Percentiles rank a stretch among this genome's conserved stretches.
phyloP scores from a whole-genome alignment of 148 eudicot genomes.

The Silene latifolia region DNA sequence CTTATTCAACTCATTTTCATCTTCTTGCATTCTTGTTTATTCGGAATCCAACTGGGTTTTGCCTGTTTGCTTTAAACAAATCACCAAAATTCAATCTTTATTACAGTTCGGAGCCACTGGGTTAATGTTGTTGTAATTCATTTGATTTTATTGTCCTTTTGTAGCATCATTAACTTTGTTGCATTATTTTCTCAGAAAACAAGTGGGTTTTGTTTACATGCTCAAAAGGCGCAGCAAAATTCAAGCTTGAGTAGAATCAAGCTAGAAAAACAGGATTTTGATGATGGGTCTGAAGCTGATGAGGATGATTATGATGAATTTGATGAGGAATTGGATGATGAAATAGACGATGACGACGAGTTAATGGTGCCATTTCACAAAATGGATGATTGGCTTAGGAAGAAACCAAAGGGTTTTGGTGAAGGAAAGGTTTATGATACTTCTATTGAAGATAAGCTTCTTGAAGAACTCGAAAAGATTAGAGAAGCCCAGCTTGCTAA shows the following conservation, averaged over 20 bases:
- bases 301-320: conserved; percentile 30
- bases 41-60: too few relatives aligned
- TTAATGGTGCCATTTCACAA: conserved; percentile 39
- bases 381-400: conserved; percentile 55
- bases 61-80: too few relatives aligned
- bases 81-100: too few relatives aligned
- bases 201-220: conserved; percentile 38
- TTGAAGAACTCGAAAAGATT: conserved; percentile 70
- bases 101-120: too few relatives aligned
- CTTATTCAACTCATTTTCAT: not conserved
- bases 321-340: conserved; percentile 36
- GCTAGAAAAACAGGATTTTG: conserved; percentile 28
- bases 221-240: conserved; percentile 35
- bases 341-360: conserved; percentile 37
- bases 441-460: conserved; percentile 67
- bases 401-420: conserved; percentile 83
- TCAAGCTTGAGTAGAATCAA: conserved; percentile 1
- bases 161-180: conserved; percentile 11
- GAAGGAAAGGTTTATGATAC: conserved; percentile 89
- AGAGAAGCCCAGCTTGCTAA: conserved; percentile 67
- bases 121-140: not conserved
- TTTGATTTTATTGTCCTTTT: conserved; percentile 15
- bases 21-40: too few relatives aligned
- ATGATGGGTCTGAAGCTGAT: conserved; percentile 16
- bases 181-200: conserved; percentile 28